phyloP scores from a whole-genome alignment of 83 land plant genomes.

The Larix sibirica region DNA sequence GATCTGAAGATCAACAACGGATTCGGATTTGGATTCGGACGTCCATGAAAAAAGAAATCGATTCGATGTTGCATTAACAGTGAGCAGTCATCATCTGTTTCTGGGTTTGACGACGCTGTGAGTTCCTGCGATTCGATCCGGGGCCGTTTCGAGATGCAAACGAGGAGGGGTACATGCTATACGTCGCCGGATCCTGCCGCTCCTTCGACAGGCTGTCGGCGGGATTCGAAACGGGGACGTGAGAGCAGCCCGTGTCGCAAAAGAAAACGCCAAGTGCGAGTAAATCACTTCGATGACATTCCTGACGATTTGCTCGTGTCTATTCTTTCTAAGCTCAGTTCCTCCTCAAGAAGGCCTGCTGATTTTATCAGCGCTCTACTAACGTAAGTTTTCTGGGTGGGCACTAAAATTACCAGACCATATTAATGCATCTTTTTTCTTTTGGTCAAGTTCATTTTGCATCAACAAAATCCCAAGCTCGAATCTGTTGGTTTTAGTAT shows the following conservation, averaged over 20 bases:
- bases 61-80: not conserved
- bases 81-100: not conserved
- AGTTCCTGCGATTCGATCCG: not conserved
- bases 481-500: not conserved
- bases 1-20: not conserved
- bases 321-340: conserved; percentile 52
- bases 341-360: conserved; percentile 43
- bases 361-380: conserved; percentile 54
- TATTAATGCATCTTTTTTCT: not conserved
- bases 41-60: not conserved
- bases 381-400: conserved; percentile 35
- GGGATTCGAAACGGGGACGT: conserved; percentile 10
- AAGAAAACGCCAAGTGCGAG: not conserved
- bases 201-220: not conserved
- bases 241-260: conserved; percentile 3
- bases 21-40: not conserved
- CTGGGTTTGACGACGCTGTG: not conserved
- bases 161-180: conserved; percentile 30
- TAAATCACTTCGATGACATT: conserved; percentile 43
- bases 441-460: too few species aligned
- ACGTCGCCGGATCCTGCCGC: not conserved
- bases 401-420: not conserved
- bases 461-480: too few species aligned
- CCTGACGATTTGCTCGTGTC: conserved; percentile 67
- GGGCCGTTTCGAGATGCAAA: conserved; percentile 23